Percentiles rank a stretch among this genome's conserved stretches.
Conservation (phyloP, 108 stramenopile genomes). For the Skeletonema grethae region DNA sequence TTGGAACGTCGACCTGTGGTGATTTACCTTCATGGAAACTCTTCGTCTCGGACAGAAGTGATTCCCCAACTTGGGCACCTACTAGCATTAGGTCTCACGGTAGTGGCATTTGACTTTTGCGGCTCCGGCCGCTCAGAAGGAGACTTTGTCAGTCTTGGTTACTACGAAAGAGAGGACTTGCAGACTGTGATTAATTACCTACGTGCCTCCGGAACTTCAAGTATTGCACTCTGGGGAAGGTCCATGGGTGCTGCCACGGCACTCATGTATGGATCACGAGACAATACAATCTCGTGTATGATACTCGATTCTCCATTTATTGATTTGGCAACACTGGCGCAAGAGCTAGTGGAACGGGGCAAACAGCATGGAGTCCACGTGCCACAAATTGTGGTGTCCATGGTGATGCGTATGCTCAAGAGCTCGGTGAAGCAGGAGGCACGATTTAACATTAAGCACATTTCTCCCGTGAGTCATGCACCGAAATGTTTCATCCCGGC, state of each 20-base stretch:
- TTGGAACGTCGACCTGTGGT: conserved; percentile 58
- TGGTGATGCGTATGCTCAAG: conserved; percentile 62
- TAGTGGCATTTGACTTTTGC: conserved; percentile 83
- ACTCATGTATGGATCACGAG: conserved; percentile 78
- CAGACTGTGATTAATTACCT: conserved; percentile 54
- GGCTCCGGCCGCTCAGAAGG: conserved; percentile 80
- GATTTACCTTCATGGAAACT: conserved; percentile 96
- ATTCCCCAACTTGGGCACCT: conserved; percentile 88
- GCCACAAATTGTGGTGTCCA: conserved; percentile 34
- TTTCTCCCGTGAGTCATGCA: conserved; percentile 62
- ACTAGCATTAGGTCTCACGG: conserved; percentile 66
- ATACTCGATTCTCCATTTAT: conserved; percentile 83
- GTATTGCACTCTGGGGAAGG: conserved; percentile 86
- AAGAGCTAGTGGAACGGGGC: conserved; percentile 77
- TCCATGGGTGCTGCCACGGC: conserved; percentile 91
- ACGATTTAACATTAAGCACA: conserved; percentile 59
- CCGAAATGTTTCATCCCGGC: conserved; percentile 69
- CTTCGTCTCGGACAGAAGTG: conserved; percentile 86
- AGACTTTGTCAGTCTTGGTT: conserved; percentile 80
- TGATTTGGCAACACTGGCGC: conserved; percentile 63
- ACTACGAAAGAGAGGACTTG: conserved; percentile 83
- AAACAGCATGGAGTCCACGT: conserved; percentile 52
- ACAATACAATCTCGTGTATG: conserved; percentile 72
- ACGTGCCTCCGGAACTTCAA: conserved; percentile 49
- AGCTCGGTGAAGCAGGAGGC: conserved; percentile 57